These are phyloP conservation scores for Carex pumila DNA, from an alignment of 176 grass and related monocot species.

Conservation along the genomic window DNA sequence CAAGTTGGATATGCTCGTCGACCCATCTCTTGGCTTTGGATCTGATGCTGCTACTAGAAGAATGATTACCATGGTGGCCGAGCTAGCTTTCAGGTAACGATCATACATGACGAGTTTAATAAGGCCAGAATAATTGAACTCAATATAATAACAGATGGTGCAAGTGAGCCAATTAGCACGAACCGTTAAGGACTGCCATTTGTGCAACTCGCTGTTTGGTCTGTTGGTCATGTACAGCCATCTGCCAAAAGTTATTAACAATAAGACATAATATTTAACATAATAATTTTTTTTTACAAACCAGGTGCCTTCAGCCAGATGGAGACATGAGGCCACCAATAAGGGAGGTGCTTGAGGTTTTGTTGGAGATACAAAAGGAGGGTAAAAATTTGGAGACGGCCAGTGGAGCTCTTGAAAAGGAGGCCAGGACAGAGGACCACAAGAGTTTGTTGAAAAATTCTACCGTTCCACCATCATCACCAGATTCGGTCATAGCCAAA, in stretches of 20 bases:
- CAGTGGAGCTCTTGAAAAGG: neutral
- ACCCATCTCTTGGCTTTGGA: constrained; percentile 49
- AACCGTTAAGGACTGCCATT: neutral
- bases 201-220: neutral
- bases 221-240: neutral
- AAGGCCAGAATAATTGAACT: neutral
- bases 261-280: neutral
- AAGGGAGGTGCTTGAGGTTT: constrained; percentile 65
- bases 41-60: constrained; percentile 45
- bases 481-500: constrained; percentile 44
- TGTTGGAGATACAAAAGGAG: constrained; percentile 39
- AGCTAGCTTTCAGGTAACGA: constrained; percentile 65
- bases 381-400: neutral
- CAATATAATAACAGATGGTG: neutral
- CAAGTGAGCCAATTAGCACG: neutral
- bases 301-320: constrained; percentile 68
- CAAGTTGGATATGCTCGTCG: constrained; percentile 60
- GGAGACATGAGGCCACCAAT: constrained; percentile 83
- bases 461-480: constrained; percentile 23
- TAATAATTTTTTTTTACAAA: constrained; percentile 3
- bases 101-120: neutral
- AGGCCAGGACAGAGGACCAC: constrained; percentile 7
- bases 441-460: constrained; percentile 30
- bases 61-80: constrained; percentile 82
- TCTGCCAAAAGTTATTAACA: neutral